These are phyloP conservation scores for Aspergillus fructus DNA, from an alignment of 2,329 filamentous ascomycete species.

Conservation along the genomic window DNA sequence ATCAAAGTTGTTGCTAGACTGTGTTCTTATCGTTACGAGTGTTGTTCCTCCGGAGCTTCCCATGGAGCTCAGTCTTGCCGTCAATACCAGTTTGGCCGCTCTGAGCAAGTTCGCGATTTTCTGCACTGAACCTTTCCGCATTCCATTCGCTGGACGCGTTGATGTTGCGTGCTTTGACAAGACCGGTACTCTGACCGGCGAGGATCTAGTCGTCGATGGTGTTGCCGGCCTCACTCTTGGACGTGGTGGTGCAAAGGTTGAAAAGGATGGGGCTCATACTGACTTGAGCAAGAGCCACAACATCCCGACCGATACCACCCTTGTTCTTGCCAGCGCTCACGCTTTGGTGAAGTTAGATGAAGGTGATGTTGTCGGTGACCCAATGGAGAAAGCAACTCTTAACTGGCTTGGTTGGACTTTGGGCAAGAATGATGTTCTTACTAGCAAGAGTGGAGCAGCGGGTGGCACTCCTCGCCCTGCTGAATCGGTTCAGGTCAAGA, in stretches of 20 bases:
- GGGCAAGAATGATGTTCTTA: slow-evolving; percentile 83
- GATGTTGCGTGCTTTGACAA: slow-evolving; percentile 99
- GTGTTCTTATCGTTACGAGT: slow-evolving; percentile 94
- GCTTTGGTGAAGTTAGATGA: slow-evolving; percentile 95
- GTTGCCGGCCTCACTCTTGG: slow-evolving; percentile 84
- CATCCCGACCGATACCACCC: slow-evolving; percentile 75
- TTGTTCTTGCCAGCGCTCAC: slow-evolving; percentile 92
- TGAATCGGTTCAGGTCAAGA: slow-evolving; percentile 88
- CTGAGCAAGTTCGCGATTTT: slow-evolving; percentile 96
- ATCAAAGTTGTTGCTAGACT: slow-evolving; percentile 95
- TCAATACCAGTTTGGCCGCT: slow-evolving; percentile 94
- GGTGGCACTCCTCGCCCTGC: slow-evolving; percentile 44
- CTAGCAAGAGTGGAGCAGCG: slow-evolving; percentile 56
- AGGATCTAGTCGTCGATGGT: slow-evolving; percentile 94
- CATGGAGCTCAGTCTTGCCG: slow-evolving; percentile 95
- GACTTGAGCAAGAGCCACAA: slow-evolving; percentile 70
- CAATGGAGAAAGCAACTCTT: slow-evolving; percentile 97
- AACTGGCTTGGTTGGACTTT: slow-evolving; percentile 86
- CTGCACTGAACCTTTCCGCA: slow-evolving; percentile 97
- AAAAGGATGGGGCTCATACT: slow-evolving; percentile 79
- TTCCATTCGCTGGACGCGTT: slow-evolving; percentile 91
- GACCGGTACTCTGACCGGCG: slow-evolving; percentile 93
- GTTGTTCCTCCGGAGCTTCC: slow-evolving; percentile 97
- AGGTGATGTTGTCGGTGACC: slow-evolving; percentile 94
- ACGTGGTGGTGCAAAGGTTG: slow-evolving; percentile 63